Percentiles rank a stretch among this genome's conserved stretches.
Conservation (phyloP, 768 basidiomycete genomes). For the Myochromella boudieri region DNA sequence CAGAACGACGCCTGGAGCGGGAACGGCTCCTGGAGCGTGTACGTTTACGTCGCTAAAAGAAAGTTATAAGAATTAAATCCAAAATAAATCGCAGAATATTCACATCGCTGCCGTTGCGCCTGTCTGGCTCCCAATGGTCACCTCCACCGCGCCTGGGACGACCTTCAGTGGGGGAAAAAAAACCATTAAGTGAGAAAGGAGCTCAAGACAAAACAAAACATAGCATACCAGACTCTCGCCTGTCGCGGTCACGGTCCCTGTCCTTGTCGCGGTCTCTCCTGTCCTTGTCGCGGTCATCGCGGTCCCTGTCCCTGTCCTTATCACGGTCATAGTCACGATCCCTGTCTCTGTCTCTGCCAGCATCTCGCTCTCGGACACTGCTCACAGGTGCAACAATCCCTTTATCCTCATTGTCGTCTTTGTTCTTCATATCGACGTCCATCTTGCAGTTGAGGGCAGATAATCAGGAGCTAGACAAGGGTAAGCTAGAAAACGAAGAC, state of each 20-base stretch:
- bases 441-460: conserved; percentile 34
- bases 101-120: conserved; percentile 67
- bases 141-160: conserved; percentile 47
- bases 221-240: conserved; percentile 57
- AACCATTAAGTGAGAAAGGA: not conserved
- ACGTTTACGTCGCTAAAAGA: conserved; percentile 60
- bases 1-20: conserved; percentile 66
- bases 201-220: conserved; percentile 1
- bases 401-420: conserved; percentile 74
- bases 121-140: conserved; percentile 86
- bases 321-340: conserved; percentile 38
- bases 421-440: conserved; percentile 83
- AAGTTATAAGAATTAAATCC: not conserved
- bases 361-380: conserved; percentile 43
- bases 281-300: conserved; percentile 36
- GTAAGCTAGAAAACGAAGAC: conserved; percentile 8
- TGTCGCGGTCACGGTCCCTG: conserved; percentile 44
- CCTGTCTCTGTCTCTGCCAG: conserved; percentile 44
- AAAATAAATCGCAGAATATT: conserved; percentile 23
- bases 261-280: conserved; percentile 46
- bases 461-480: conserved; percentile 6
- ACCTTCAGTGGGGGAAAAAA: conserved; percentile 19
- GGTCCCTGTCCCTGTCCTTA: conserved; percentile 34
- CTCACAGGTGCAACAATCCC: conserved; percentile 35
- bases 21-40: conserved; percentile 68